Base-by-base conservation (phyloP, 106 monocot genomes). In the Dendrobium officinale region DNA sequence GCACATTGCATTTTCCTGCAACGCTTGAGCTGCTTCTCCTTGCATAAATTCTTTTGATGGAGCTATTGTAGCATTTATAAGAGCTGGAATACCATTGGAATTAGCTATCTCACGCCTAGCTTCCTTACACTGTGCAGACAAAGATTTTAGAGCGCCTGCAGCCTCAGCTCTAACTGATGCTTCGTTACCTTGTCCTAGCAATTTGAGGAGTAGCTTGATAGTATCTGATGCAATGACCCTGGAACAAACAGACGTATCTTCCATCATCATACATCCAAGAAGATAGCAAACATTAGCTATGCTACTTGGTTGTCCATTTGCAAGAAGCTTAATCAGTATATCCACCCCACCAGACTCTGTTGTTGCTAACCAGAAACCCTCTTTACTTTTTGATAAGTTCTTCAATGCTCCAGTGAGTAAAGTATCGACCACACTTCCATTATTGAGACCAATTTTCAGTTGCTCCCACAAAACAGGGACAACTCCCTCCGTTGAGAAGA, bases 1-100 rank as follows among this genome's bases (percentile, higher is more conserved):
- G 80, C 95, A 87, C 99, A 99, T 99, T 78, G 99, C 93, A 87
- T 95, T 99, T 77, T 99, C 99, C 54, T 99, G 99, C 84, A 99
- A 83, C 79, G 91, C 89, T 83, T 99, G 95, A 31, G 93, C 99
- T 78, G 91, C 83, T 82, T 99, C 99, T 13, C 99, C 99, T 89
- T 95, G 95, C 99, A 99, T 99, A 83, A 93, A 99, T 85, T 99
- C 99, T 82, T 99, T 99, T 72, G 99, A 99, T 55, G 99, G 99
- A 83, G 99, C 99, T 66, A 99, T 99, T 24, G 95, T 95, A 41
- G 99, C 99, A 88, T 99, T 99, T 84, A 99, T 93, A 66, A 99
- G 82, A 87, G 91, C 87, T 77, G 99, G 99, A 27, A 99, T 99
- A 19, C 99, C 99, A 87, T 91, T 95, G 44, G 75, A 95, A 84